Base-by-base conservation (phyloP, 108 stramenopile genomes). In the Cyclotella kingstonii region DNA sequence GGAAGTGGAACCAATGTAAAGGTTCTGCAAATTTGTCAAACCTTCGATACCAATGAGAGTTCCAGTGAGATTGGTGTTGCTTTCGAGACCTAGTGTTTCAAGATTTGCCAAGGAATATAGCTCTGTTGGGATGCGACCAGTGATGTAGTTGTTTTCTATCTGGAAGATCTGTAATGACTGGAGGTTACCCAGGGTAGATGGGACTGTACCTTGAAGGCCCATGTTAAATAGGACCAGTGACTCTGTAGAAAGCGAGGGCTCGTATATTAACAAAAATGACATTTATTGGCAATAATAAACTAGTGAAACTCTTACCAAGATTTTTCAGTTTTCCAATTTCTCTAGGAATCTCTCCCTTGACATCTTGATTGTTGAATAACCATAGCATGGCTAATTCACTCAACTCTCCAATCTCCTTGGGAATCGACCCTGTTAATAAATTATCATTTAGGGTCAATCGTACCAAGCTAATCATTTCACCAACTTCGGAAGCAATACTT, bases 121-220 rank as follows among this genome's bases (percentile, higher is more conserved):
- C 23, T 30, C 35, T 21, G 34, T 34, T 46, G 46, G 63, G 0
- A 70, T 34, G 25, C 19, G 40, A 0, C 74, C 74, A 5, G 53
- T 45, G 22, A 76, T 34, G 18, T 74, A 60, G 54, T 77, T 73
- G 30, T 83, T 77, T 44, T 65, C 68, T n/a, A 80, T 41, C 42
- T 78, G 54, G 51, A 86, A 55, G 1, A 73, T 62, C 60, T 73
- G 54, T 18, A 75, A 31, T n/a, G 62, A 31, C 34, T 61, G 38
- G 10, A 75, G 61, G 15, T 31, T 34, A 19, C 53, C 52, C 19
- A 75, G 15, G 22, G 48, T 18, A 8, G 60, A 8, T 23, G 73
- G 73, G 38, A 75, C 70, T 26, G 35, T n/a, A 18, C 73, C 73
- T 10, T 22, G 38, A 4, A 66, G 17, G 43, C 54, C 51, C 27